Percentiles rank a stretch among this genome's conserved stretches.
phyloP scores from a whole-genome alignment of 805 yeast genomes.

The Cyberlindnera saturnus region DNA sequence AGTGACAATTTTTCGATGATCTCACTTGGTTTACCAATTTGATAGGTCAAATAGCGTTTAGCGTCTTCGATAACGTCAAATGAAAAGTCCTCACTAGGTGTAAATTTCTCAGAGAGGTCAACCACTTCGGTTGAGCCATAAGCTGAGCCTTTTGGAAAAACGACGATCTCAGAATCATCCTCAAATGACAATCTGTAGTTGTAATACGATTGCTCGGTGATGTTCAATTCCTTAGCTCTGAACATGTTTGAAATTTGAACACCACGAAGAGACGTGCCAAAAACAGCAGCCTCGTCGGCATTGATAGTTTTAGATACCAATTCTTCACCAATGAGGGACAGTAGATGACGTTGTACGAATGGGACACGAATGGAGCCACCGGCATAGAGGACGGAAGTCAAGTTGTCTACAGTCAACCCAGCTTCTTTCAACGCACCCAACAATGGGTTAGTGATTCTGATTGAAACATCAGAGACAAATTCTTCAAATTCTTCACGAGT shows the following conservation, averaged over 20 bases:
- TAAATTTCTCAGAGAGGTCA: slow-evolving; percentile 30
- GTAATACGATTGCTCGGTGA: slow-evolving; percentile 50
- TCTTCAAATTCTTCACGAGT: slow-evolving; percentile 80
- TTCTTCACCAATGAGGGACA: slow-evolving; percentile 50
- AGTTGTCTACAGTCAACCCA: slow-evolving; percentile 27
- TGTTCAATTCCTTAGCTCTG: slow-evolving; percentile 53
- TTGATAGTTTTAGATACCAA: slow-evolving; percentile 76
- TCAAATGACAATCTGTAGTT: slow-evolving; percentile 36
- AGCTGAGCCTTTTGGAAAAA: slow-evolving; percentile 44
- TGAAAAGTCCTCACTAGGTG: slow-evolving; percentile 25
- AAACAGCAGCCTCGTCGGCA: slow-evolving; percentile 91
- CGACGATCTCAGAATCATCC: slow-evolving; percentile 24
- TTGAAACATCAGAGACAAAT: slow-evolving; percentile 33
- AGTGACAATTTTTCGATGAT: slow-evolving; percentile 24
- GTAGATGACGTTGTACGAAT: slow-evolving; percentile 61
- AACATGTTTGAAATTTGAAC: slow-evolving; percentile 65
- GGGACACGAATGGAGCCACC: slow-evolving; percentile 96
- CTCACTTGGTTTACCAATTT: slow-evolving; percentile 7
- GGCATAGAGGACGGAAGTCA: slow-evolving; percentile 66
- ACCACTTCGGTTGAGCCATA: slow-evolving; percentile 30
- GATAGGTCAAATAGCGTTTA: slow-evolving; percentile 21
- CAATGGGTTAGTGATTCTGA: slow-evolving; percentile 50
- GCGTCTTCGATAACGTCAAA: slow-evolving; percentile 30
- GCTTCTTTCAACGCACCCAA: slow-evolving; percentile 37
- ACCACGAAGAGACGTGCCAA: slow-evolving; percentile 85